These are phyloP conservation scores for Cladosporium sp. DNA, from an alignment of 2,329 filamentous ascomycete genomes.

Conservation along the genomic window DNA sequence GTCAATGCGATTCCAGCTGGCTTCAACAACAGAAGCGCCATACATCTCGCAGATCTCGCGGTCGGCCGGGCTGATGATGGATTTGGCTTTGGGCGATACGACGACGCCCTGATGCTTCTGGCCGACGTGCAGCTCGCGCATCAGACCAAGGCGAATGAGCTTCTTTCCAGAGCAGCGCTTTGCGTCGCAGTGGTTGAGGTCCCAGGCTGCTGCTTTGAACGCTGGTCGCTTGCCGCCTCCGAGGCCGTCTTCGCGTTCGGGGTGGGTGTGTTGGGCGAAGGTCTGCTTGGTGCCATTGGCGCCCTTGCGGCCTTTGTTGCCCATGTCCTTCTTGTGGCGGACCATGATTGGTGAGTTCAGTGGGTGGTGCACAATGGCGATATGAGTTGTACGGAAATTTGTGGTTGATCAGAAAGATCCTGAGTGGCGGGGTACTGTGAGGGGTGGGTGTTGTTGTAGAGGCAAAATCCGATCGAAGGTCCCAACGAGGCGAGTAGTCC, in stretches of 20 bases:
- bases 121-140: constrained; percentile 88
- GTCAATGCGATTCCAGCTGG: constrained; percentile 88
- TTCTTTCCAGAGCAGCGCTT: constrained; percentile 96
- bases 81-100: constrained; percentile 92
- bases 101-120: constrained; percentile 91
- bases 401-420: neutral
- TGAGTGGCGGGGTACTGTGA: constrained; percentile 7
- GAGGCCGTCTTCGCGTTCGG: constrained; percentile 29
- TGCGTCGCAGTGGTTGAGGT: constrained; percentile 94
- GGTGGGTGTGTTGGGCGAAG: constrained; percentile 34
- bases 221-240: constrained; percentile 43
- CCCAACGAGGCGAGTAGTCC: neutral
- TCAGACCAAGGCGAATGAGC: constrained; percentile 86
- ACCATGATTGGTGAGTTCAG: constrained; percentile 62
- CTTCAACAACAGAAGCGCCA: constrained; percentile 94
- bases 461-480: neutral
- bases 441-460: neutral
- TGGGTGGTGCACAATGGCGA: neutral
- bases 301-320: constrained; percentile 71
- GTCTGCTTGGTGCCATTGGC: constrained; percentile 29
- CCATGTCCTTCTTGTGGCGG: constrained; percentile 90
- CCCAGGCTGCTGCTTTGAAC: constrained; percentile 97
- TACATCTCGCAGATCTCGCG: constrained; percentile 77
- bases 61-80: constrained; percentile 80
- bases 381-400: neutral